phyloP scores from a whole-genome alignment of 2,329 filamentous ascomycete genomes.

The Niveomyces coronatus region DNA sequence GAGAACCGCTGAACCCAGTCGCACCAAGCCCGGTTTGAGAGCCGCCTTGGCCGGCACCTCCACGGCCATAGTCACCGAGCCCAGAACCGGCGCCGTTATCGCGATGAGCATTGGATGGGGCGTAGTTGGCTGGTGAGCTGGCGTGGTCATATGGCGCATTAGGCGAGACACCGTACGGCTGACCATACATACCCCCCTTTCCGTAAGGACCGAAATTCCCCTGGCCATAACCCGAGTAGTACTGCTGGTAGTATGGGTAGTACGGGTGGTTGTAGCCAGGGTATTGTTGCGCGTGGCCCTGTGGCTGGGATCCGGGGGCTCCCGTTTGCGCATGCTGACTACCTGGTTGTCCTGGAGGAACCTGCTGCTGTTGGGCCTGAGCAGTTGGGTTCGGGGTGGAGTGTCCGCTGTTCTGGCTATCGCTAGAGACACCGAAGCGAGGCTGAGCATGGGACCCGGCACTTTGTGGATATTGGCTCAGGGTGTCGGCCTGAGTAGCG shows the following conservation, averaged over 20 bases:
- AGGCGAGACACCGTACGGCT: slow-evolving; percentile 46
- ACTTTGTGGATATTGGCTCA: slow-evolving; percentile 64
- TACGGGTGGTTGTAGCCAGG: slow-evolving; percentile 48
- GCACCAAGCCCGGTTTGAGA: slow-evolving; percentile 40
- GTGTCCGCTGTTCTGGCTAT: slow-evolving; percentile 77
- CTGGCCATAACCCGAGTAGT: slow-evolving; percentile 46
- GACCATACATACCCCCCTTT: slow-evolving; percentile 45
- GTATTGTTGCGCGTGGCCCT: slow-evolving; percentile 36
- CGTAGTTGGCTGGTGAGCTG: slow-evolving; percentile 45
- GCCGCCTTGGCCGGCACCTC: slow-evolving; percentile 37
- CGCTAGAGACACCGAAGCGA: slow-evolving; percentile 48
- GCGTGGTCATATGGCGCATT: slow-evolving; percentile 47
- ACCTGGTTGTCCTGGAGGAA: slow-evolving; percentile 31
- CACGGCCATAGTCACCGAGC: slow-evolving; percentile 45
- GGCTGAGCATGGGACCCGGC: slow-evolving; percentile 45
- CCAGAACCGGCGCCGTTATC: slow-evolving; percentile 40
- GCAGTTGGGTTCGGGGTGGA: slow-evolving; percentile 77
- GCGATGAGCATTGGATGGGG: slow-evolving; percentile 42
- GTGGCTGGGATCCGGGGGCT: slow-evolving; percentile 33
- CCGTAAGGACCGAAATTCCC: slow-evolving; percentile 42
- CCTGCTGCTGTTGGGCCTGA: slow-evolving; percentile 38
- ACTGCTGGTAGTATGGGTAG: slow-evolving; percentile 54
- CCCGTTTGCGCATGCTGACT: slow-evolving; percentile 37
- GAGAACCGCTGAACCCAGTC: slow-evolving; percentile 41
- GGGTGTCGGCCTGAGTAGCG: slow-evolving; percentile 51